Evolutionary conservation across 1,139 yeast species (phyloP), one percentile per base, ranked within the genome.

Genomic region (Suhomyces panamericanus): DNA sequence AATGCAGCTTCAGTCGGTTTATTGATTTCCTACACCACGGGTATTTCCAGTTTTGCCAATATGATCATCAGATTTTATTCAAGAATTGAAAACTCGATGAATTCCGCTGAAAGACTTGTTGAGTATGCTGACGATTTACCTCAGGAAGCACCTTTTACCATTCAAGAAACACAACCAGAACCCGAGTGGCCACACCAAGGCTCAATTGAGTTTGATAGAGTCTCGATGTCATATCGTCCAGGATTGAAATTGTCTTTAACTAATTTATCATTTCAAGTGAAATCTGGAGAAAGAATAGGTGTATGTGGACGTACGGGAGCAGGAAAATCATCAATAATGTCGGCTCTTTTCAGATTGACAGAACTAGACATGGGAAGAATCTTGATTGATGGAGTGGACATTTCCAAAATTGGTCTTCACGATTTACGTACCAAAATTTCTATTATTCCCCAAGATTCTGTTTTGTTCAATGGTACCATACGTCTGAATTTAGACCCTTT

Each of bases 261-360:
- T 49, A 64, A 78, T 46, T 60, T 89, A 39, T 59, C 62, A 32
- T 59, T 80, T 35, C 53, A 58, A 5, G 67, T 85, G 20, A 62
- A 69, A 12, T 75, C 81, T 1, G 75, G 79, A 13, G 83, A 83
- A 59, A 84, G 82, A 58, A 72, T 85, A 48, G 91, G 91, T 35
- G 81, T 85, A 46, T 83, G 88, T 64, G 93, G 93, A 15, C 76
- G 91, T 53, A 85, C 91, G 1, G 93, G 93, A 46, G 90, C 91
- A 6, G 91, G 91, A 35, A 85, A 85, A 60, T 78, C 85, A 15
- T 79, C 88, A 2, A 80, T 85, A 33, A 80, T 83, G 75, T 71
- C 78, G 17, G 85, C 87, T 0, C 64, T 85, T 43, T 85, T 77
- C 62, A 72, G 93, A 42, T 63, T 85, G 33, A 66, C 75, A n/a